Evolutionary conservation across 257 asterid species (phyloP).

Genomic region (Buddleja alternifolia): DNA sequence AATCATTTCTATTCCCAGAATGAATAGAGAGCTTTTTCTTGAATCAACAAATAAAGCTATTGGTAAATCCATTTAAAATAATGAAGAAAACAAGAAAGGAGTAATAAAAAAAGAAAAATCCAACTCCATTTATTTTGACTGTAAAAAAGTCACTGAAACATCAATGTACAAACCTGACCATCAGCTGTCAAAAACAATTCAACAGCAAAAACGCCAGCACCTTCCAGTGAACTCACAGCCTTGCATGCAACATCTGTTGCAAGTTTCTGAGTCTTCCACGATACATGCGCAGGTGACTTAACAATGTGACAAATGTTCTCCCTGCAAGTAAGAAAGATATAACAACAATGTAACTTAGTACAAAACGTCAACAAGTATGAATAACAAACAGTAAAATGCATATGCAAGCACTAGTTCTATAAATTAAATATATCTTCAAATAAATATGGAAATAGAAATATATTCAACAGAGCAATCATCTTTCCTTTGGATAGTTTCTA

Average conservation of each 20-base stretch:
- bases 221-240: slow-evolving; percentile 92
- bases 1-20: too few relatives aligned
- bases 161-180: slow-evolving; percentile 66
- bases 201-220: slow-evolving; percentile 94
- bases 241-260: slow-evolving; percentile 82
- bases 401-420: not conserved
- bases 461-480: slow-evolving; percentile 21
- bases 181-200: slow-evolving; percentile 91
- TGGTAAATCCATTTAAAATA: too few relatives aligned
- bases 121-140: too few relatives aligned
- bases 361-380: slow-evolving; percentile 7
- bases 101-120: too few relatives aligned
- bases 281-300: slow-evolving; percentile 84
- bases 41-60: too few relatives aligned
- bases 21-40: too few relatives aligned
- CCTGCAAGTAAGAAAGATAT: slow-evolving; percentile 40
- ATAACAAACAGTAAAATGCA: slow-evolving; percentile 11
- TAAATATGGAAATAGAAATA: not conserved
- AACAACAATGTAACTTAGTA: not conserved
- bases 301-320: slow-evolving; percentile 95
- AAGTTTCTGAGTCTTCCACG: slow-evolving; percentile 75
- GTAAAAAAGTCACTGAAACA: not conserved
- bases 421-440: not conserved
- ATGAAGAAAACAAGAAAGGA: too few relatives aligned
- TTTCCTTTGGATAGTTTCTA: slow-evolving; percentile 90